Evolutionary conservation across 257 asterid species (phyloP), one percentile per base, ranked within the genome.

Genomic region (Eustoma russellianum): DNA sequence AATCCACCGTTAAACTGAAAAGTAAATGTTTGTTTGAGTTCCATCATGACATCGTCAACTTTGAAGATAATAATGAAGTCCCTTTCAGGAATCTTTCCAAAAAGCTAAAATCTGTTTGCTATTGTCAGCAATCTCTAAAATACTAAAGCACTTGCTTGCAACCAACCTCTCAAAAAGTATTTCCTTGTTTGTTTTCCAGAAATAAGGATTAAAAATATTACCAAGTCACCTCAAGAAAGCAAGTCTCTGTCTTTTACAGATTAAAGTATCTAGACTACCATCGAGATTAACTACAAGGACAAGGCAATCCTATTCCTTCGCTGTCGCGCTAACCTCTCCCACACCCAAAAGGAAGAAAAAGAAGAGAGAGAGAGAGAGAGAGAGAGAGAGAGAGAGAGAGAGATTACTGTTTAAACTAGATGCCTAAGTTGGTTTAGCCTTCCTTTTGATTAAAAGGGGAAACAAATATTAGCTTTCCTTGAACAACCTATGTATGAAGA

Each of bases 171-270:
- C 18, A 46, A 51, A 64, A 64, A 57, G 64, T 19, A 57, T 52
- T 10, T 44, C 18, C 56, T 50, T 44, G 59, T 57, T 57, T 50
- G 59, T 48, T 56, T 50, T n/a, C 44, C 48, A 4, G 28, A 38
- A 52, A 46, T 41, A 30, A 56, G 49, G 52, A 50, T 51, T 56
- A 64, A 44, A n/a, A 64, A 30, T 50, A 64, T 43, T 34, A 57
- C 44, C 28, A 14, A n/a, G 28, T 51, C 53, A 46, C 53, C 41
- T 17, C 54, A 41, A 34, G 55, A n/a, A 43, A 57, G 52, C 38
- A 56, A 56, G 58, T 18, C 48, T 56, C 48, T 33, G 58, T 19
- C 50, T 28, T 19, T 24, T 15, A 30, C 33, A 17, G 3, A 49
- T 49, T 24, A 24, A 24, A 24, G 30, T 24, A 24, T 24, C 30